A percentile compares a stretch with the other conserved stretches of the same genome.
phyloP scores from a whole-genome alignment of 2,329 filamentous ascomycete species.

The Periconia sp. region DNA sequence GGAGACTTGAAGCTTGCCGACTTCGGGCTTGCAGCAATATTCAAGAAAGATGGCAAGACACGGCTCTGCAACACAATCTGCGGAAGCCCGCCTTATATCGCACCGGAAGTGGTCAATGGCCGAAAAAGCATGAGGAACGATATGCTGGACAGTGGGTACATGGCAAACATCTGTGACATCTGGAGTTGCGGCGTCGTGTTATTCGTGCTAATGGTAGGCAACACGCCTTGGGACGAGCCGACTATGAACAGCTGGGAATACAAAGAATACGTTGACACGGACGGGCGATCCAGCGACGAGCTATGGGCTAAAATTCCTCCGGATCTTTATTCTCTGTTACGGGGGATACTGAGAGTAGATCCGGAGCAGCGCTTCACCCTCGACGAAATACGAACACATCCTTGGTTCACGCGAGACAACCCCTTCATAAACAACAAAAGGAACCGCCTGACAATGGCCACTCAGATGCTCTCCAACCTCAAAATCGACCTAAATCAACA shows the following conservation, averaged over 20 bases:
- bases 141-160: slow-evolving; percentile 62
- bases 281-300: slow-evolving; percentile 80
- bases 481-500: slow-evolving; percentile 80
- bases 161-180: slow-evolving; percentile 81
- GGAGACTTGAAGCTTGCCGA: slow-evolving; percentile 94
- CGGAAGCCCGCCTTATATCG: slow-evolving; percentile 95
- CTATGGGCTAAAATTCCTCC: slow-evolving; percentile 79
- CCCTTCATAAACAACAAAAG: slow-evolving; percentile 72
- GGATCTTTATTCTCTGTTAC: slow-evolving; percentile 76
- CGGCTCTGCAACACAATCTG: slow-evolving; percentile 89
- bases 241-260: slow-evolving; percentile 86
- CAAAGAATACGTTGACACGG: slow-evolving; percentile 78
- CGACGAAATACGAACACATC: slow-evolving; percentile 82
- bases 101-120: slow-evolving; percentile 77
- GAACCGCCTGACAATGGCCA: slow-evolving; percentile 79
- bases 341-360: slow-evolving; percentile 90
- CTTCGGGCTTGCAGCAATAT: slow-evolving; percentile 93
- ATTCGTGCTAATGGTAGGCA: slow-evolving; percentile 91
- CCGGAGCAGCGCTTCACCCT: slow-evolving; percentile 77
- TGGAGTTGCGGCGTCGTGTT: slow-evolving; percentile 99
- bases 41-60: slow-evolving; percentile 80
- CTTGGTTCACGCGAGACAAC: slow-evolving; percentile 90
- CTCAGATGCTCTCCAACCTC: slow-evolving; percentile 88
- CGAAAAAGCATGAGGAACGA: slow-evolving; percentile 51
- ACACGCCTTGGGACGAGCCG: slow-evolving; percentile 97